Conservation (phyloP, 768 basidiomycete species). For the Kwoniella mangroviensis region DNA sequence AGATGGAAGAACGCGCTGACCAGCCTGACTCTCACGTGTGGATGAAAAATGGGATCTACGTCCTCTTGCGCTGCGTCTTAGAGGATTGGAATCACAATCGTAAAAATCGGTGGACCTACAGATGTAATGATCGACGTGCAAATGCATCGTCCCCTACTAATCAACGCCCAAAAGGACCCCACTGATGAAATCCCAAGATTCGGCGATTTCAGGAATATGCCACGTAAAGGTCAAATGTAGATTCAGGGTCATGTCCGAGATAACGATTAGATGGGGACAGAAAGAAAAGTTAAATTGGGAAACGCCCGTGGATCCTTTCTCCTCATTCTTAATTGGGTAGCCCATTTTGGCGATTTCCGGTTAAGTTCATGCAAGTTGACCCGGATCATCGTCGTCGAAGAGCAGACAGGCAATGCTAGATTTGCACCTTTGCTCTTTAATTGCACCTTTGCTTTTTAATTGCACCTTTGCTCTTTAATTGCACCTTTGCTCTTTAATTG, state of each 20-base stretch:
- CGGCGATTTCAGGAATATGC: conserved; percentile 12
- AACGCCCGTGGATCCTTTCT: not conserved
- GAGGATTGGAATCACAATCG: not conserved
- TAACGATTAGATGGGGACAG: conserved; percentile 5
- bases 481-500: too few species aligned
- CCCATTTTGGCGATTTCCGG: not conserved
- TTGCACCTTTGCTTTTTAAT: too few species aligned
- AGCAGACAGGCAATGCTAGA: not conserved
- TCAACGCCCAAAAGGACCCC: not conserved
- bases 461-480: too few species aligned
- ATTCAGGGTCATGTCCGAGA: conserved; percentile 1
- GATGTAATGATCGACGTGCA: not conserved
- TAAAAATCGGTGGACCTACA: not conserved
- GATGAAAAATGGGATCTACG: not conserved
- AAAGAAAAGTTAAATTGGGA: not conserved
- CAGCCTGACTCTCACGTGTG: not conserved
- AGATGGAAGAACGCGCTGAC: not conserved
- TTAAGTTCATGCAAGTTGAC: not conserved
- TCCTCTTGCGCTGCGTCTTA: not conserved
- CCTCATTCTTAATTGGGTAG: not conserved
- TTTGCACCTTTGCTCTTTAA: not conserved
- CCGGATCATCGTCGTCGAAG: not conserved
- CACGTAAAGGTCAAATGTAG: not conserved
- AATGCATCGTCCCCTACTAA: not conserved
- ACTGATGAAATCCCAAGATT: not conserved